Percentiles rank a stretch among this genome's conserved stretches.
Evolutionary conservation across 768 basidiomycete genomes (phyloP).

Genomic region (Clathrus columnatus): DNA sequence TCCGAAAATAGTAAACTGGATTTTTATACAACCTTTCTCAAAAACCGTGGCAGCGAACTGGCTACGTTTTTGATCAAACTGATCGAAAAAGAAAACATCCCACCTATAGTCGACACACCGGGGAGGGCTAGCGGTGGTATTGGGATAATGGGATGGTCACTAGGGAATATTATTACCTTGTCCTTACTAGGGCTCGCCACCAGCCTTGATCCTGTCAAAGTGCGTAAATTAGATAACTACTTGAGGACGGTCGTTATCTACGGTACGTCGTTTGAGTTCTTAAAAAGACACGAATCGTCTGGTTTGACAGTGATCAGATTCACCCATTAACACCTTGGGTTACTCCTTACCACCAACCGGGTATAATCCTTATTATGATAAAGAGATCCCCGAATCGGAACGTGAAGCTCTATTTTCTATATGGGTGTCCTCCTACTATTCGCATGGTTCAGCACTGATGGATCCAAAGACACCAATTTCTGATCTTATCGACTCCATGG

Average conservation of each 20-base stretch:
- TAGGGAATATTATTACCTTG: slow-evolving; percentile 22
- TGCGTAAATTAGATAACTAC: slow-evolving; percentile 16
- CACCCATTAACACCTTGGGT: neutral
- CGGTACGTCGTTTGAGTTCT: slow-evolving; percentile 19
- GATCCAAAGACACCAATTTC: neutral
- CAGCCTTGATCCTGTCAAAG: slow-evolving; percentile 16
- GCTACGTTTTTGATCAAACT: slow-evolving; percentile 27
- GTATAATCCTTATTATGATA: slow-evolving; percentile 1
- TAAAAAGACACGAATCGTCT: neutral
- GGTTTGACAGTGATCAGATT: neutral
- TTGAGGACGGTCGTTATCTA: slow-evolving; percentile 23
- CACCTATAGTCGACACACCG: slow-evolving; percentile 16
- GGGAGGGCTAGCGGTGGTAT: slow-evolving; percentile 22
- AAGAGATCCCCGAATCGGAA: neutral
- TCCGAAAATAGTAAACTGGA: neutral
- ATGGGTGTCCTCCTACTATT: slow-evolving; percentile 3
- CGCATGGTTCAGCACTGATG: neutral
- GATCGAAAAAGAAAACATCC: slow-evolving; percentile 23
- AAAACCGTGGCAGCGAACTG: slow-evolving; percentile 26
- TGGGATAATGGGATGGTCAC: slow-evolving; percentile 29
- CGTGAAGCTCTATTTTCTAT: neutral
- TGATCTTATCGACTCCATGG: slow-evolving; percentile 1
- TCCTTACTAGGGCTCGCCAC: slow-evolving; percentile 20
- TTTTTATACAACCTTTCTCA: slow-evolving; percentile 16
- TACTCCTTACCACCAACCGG: neutral